Percentiles rank a stretch among this genome's conserved stretches.
phyloP scores from a whole-genome alignment of 352 stramenopile species.

The Lagenidium sp. region DNA sequence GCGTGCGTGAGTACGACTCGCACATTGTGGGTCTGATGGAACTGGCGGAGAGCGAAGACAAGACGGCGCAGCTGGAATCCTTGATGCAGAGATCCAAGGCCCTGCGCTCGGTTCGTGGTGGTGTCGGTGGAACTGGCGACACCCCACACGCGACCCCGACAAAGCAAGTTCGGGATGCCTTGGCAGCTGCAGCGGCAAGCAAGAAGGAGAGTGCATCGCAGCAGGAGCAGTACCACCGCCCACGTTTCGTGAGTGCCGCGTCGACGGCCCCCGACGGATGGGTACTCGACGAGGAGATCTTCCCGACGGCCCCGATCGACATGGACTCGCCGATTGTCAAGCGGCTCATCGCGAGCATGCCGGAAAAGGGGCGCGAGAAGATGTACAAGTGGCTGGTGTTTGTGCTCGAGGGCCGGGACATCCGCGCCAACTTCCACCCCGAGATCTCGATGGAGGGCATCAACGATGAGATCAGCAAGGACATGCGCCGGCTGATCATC shows the following conservation, averaged over 20 bases:
- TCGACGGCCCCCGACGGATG: constrained; percentile 30
- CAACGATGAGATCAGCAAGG: constrained; percentile 44
- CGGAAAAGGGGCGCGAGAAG: constrained; percentile 48
- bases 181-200: constrained; percentile 3
- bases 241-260: constrained; percentile 17
- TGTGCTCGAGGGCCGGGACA: constrained; percentile 59
- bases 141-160: constrained; percentile 6
- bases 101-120: constrained; percentile 49
- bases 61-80: constrained; percentile 33
- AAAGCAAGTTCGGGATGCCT: constrained; percentile 6
- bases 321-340: constrained; percentile 74
- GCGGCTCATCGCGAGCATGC: constrained; percentile 54
- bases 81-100: constrained; percentile 43
- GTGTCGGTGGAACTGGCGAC: constrained; percentile 9
- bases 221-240: constrained; percentile 3
- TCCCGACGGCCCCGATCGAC: constrained; percentile 51
- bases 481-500: constrained; percentile 66
- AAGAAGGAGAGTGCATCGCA: constrained; percentile 5
- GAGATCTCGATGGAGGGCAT: constrained; percentile 64
- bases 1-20: constrained; percentile 37
- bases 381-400: constrained; percentile 69
- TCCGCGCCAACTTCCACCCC: constrained; percentile 60
- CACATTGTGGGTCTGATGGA: constrained; percentile 35
- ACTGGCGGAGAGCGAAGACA: constrained; percentile 29
- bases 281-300: constrained; percentile 56